phyloP scores from a whole-genome alignment of 2,329 filamentous ascomycete genomes.

The Cordyceps cicadae region DNA sequence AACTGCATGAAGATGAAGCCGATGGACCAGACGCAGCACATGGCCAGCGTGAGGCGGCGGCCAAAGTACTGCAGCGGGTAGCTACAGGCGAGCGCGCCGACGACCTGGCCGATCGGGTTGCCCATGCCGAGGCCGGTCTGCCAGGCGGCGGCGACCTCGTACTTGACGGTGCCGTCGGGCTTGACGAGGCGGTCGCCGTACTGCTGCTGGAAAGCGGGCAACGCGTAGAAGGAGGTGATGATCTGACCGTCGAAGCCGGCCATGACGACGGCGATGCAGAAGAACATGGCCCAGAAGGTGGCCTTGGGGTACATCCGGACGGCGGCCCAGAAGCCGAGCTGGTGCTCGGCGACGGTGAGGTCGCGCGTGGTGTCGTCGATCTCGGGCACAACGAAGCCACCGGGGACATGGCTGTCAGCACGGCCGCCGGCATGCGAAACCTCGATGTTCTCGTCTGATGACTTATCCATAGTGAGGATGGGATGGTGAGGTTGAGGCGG shows the following conservation, averaged over 20 bases:
- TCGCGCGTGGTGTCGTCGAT: constrained; percentile 19
- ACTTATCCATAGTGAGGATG: constrained; percentile 1
- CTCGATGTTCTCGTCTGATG: background rate
- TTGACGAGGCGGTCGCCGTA: constrained; percentile 22
- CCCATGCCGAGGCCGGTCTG: constrained; percentile 39
- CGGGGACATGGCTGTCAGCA: background rate
- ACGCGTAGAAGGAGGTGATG: constrained; percentile 31
- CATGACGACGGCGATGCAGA: constrained; percentile 24
- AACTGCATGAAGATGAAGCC: constrained; percentile 55
- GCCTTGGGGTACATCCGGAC: constrained; percentile 30
- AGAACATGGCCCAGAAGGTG: constrained; percentile 23
- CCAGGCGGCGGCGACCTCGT: constrained; percentile 38
- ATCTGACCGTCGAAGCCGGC: constrained; percentile 28
- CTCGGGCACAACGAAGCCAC: constrained; percentile 4
- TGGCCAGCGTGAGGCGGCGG: constrained; percentile 36
- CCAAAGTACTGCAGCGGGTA: constrained; percentile 31
- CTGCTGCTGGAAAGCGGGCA: constrained; percentile 23
- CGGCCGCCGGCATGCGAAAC: background rate
- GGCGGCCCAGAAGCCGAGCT: constrained; percentile 23
- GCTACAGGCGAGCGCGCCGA: constrained; percentile 30
- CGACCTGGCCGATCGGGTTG: constrained; percentile 36
- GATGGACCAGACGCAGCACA: constrained; percentile 37
- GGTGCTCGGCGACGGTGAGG: constrained; percentile 19
- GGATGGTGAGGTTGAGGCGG: background rate
- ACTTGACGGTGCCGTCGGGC: constrained; percentile 35